phyloP scores from a whole-genome alignment of 352 stramenopile species.

The Chloridella minuta region DNA sequence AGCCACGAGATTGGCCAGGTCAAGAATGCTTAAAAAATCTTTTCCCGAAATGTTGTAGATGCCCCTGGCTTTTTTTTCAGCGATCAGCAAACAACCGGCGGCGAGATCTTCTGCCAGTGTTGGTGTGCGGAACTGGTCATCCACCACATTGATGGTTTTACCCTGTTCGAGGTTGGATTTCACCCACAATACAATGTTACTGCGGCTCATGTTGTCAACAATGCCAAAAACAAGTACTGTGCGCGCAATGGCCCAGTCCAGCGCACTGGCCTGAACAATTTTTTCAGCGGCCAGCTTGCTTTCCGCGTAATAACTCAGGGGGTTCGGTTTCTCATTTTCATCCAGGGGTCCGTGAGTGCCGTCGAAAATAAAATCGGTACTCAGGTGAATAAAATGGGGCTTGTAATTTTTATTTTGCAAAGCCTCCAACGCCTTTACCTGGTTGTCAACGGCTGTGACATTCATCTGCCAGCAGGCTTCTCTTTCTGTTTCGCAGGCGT shows the following conservation, averaged over 20 bases:
- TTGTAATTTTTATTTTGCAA: neutral
- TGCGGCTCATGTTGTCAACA: neutral
- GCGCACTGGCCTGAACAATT: neutral
- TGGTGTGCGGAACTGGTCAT: neutral
- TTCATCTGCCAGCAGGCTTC: neutral
- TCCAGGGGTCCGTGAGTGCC: neutral
- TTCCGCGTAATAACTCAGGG: neutral
- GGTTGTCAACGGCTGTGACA: neutral
- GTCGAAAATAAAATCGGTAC: constrained; percentile 1
- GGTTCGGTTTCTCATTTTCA: neutral
- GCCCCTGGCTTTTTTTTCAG: neutral
- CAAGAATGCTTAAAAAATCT: neutral
- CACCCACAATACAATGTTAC: neutral
- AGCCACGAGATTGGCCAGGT: neutral
- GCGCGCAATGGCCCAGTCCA: neutral
- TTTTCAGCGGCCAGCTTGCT: neutral
- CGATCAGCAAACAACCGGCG: neutral
- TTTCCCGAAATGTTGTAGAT: neutral
- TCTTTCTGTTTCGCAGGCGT: neutral
- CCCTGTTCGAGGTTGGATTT: neutral
- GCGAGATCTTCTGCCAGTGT: neutral
- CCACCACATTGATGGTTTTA: neutral
- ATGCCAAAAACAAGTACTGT: neutral
- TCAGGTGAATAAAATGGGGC: neutral
- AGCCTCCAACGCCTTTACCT: neutral